These are phyloP conservation scores for Phytophthora hibernalis DNA, from an alignment of 352 stramenopile genomes.

Conservation along the genomic window DNA sequence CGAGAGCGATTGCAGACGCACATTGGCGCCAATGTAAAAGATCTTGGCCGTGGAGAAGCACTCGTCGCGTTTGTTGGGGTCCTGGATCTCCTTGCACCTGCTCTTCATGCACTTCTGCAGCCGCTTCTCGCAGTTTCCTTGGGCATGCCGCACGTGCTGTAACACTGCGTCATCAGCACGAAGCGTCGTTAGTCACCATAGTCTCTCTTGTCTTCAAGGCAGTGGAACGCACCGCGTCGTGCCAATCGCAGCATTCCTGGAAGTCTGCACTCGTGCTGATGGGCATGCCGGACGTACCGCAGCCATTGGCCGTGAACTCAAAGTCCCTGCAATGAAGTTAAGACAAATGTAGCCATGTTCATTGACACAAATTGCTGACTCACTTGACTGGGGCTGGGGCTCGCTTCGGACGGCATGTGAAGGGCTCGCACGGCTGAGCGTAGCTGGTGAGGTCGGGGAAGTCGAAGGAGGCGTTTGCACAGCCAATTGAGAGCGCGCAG, in stretches of 20 bases:
- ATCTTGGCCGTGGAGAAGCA: slow-evolving; percentile 73
- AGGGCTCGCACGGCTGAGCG: slow-evolving; percentile 48
- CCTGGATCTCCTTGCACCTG: slow-evolving; percentile 45
- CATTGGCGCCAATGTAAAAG: slow-evolving; percentile 68
- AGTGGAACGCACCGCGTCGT: slow-evolving; percentile 65
- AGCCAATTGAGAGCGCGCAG: slow-evolving; percentile 21
- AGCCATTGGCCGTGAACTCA: slow-evolving; percentile 80
- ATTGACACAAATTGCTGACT: background rate
- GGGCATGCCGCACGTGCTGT: slow-evolving; percentile 81
- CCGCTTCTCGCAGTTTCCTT: slow-evolving; percentile 75
- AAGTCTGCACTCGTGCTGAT: slow-evolving; percentile 60
- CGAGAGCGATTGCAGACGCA: slow-evolving; percentile 3
- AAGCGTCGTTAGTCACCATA: background rate
- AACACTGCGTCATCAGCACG: slow-evolving; percentile 52
- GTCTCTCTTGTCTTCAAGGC: background rate
- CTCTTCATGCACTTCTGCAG: slow-evolving; percentile 79
- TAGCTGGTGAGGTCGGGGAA: slow-evolving; percentile 45
- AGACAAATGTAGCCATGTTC: slow-evolving; percentile 17
- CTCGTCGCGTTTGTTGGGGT: slow-evolving; percentile 39
- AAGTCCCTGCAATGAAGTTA: slow-evolving; percentile 52
- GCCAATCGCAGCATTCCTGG: slow-evolving; percentile 81
- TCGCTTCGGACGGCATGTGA: slow-evolving; percentile 42
- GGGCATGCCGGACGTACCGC: slow-evolving; percentile 65
- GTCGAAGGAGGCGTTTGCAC: slow-evolving; percentile 18
- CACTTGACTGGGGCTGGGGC: slow-evolving; percentile 30